Conservation (phyloP, 2,329 filamentous ascomycete genomes). For the Trichoderma breve region DNA sequence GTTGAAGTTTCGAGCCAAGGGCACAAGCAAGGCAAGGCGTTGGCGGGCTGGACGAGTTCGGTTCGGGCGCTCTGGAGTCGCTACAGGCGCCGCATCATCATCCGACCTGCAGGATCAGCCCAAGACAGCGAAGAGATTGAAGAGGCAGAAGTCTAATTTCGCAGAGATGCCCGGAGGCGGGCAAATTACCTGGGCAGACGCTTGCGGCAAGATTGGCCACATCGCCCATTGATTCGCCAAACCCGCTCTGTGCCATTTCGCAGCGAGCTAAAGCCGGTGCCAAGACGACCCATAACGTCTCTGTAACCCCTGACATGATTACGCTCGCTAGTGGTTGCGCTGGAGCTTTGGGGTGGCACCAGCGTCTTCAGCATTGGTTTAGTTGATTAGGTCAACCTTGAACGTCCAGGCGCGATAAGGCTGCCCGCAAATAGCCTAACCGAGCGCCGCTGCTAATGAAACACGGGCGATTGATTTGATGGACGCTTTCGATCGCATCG, state of each 20-base stretch:
- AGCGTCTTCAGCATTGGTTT: conserved; percentile 6
- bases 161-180: conserved; percentile 2
- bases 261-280: not conserved
- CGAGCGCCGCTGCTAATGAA: conserved; percentile 3
- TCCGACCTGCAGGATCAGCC: not conserved
- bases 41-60: not conserved
- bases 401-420: not conserved
- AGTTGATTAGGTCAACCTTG: not conserved
- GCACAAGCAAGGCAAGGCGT: not conserved
- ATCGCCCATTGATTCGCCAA: conserved; percentile 16
- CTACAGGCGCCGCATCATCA: conserved; percentile 1
- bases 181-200: conserved; percentile 7
- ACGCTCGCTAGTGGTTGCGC: conserved; percentile 9
- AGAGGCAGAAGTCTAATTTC: conserved; percentile 9
- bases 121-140: not conserved
- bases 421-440: conserved; percentile 1
- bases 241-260: not conserved
- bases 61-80: not conserved
- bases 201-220: conserved; percentile 17
- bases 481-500: not conserved
- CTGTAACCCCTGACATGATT: conserved; percentile 14
- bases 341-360: conserved; percentile 5
- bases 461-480: not conserved
- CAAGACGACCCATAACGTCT: conserved; percentile 4
- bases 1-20: not conserved